Evolutionary conservation across 176 grass and related monocot species (phyloP).

Genomic region (Bolboschoenus planiculmis): DNA sequence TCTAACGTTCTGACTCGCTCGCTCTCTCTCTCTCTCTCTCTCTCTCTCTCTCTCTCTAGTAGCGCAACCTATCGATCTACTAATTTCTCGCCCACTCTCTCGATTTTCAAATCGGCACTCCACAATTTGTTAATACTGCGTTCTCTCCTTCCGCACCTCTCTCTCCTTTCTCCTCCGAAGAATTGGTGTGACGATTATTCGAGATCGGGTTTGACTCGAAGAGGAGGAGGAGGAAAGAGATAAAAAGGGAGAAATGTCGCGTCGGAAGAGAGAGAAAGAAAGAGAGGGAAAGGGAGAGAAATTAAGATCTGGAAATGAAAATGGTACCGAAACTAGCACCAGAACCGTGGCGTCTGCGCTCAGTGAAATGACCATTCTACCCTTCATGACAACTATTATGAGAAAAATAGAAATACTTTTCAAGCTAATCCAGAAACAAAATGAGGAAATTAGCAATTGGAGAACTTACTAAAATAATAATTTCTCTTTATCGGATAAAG

Average conservation of each 20-base stretch:
- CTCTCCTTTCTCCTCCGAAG: slow-evolving; percentile 13
- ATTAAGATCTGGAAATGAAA: background rate
- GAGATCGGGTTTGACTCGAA: slow-evolving; percentile 29
- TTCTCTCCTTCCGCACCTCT: background rate
- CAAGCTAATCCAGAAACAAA: background rate
- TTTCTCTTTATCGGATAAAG: background rate
- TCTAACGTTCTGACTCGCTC: slow-evolving; percentile 8
- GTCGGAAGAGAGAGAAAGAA: background rate
- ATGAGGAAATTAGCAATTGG: background rate
- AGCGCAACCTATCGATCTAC: slow-evolving; percentile 4
- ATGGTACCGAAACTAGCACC: background rate
- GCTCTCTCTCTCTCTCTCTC: background rate
- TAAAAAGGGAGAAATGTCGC: background rate
- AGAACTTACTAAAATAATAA: background rate
- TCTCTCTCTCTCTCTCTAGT: background rate
- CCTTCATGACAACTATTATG: background rate
- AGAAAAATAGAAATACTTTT: background rate
- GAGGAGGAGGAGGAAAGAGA: slow-evolving; percentile 15
- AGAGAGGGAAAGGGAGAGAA: background rate
- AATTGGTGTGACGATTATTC: background rate
- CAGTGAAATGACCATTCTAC: background rate
- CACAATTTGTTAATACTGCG: background rate
- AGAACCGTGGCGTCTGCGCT: background rate
- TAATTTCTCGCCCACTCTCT: background rate
- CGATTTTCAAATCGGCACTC: background rate